Percentiles rank a stretch among this genome's conserved stretches.
These are phyloP conservation scores for Lycium ferocissimum DNA, from an alignment of 257 asterid species.

Conservation along the genomic window DNA sequence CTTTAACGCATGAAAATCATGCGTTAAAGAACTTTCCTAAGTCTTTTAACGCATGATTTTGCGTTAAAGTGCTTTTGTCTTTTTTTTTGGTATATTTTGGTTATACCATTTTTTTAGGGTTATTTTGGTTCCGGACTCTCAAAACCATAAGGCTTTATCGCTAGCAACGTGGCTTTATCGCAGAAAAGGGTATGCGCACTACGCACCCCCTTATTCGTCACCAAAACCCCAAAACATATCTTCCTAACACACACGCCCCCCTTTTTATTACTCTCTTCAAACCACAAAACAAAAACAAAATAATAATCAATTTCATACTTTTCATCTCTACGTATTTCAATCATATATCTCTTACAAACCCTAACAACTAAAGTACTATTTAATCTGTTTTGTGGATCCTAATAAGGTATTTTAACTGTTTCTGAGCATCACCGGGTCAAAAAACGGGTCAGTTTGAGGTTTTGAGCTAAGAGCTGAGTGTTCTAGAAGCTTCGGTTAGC, in stretches of 20 bases:
- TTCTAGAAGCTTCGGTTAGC: background rate
- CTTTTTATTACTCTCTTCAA: background rate
- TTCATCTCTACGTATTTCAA: background rate
- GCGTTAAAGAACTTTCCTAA: no score
- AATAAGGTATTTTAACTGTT: background rate
- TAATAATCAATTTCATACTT: constrained; percentile 18
- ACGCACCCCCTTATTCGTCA: no score
- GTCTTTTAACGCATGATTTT: no score
- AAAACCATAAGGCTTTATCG: constrained; percentile 8
- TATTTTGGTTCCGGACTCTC: no score
- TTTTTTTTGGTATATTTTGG: no score
- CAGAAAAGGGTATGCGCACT: background rate
- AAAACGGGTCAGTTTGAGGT: background rate
- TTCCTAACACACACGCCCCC: background rate
- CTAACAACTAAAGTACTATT: background rate
- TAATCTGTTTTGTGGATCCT: background rate
- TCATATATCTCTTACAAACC: background rate
- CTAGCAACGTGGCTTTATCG: constrained; percentile 6
- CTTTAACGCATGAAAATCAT: no score
- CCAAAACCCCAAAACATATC: no score
- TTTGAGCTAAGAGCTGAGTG: background rate
- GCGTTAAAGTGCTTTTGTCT: no score
- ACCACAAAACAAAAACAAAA: background rate
- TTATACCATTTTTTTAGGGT: no score
- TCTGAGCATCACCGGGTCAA: background rate